Evolutionary conservation across 2,329 filamentous ascomycete species (phyloP), one percentile per base, ranked within the genome.

Genomic region (Fusarium sp.): DNA sequence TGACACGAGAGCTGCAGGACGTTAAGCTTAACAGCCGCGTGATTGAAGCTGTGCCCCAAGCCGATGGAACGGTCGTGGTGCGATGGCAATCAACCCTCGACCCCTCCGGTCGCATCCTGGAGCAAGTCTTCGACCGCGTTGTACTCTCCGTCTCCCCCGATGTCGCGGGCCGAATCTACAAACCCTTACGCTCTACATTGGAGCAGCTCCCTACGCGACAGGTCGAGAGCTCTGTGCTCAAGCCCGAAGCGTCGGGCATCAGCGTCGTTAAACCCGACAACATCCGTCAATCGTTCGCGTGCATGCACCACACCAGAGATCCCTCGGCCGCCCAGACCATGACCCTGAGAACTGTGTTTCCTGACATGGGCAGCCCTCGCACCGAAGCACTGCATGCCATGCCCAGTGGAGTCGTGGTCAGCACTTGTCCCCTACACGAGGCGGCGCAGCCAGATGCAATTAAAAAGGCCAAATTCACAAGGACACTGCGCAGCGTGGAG

Each of bases 121-220:
- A 79, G 25, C 79, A 83, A 20, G 55, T 70, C 0, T 88, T 88
- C 55, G 86, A 88, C 55, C 80, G 79, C 4, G 85, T 87, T 1
- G 77, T 89, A 25, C 77, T 89, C 2, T 86, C 86, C 1, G 84
- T 89, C 2, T 83, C 86, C 1, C 87, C 87, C 1, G 82, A 87
- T 65, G 81, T 87, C 6, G 85, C 84, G 0, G 83, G 80, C 7
- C 75, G 75, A 8, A 79, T 89, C 14, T 89, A 85, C 62, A 67
- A 75, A 2, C 84, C 84, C 0, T 69, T 87, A 4, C 65, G 68
- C 4, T 53, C 78, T 7, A 67, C 76, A 5, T 77, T 87, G 67
- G 57, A 72, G 2, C 72, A 72, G n/a, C 83, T 88, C 16, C 86
- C 87, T 1, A 86, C 84, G 0, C 78, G 78, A 5, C 72, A 77